phyloP scores from a whole-genome alignment of 2,329 filamentous ascomycete species.

The Penicillium sp. region DNA sequence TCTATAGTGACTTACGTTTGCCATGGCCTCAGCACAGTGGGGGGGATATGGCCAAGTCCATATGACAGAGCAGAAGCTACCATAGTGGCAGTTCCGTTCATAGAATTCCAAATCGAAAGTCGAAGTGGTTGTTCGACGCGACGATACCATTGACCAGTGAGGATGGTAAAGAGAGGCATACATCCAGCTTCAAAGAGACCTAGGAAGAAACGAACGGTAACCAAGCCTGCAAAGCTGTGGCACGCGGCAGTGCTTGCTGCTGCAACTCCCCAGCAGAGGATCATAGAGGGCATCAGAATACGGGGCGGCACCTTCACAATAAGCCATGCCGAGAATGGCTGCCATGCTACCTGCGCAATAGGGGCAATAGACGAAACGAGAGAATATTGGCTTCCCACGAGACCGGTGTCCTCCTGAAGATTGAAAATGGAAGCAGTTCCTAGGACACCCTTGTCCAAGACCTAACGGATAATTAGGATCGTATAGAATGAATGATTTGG shows the following conservation, averaged over 20 bases:
- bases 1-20: background rate
- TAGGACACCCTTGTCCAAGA: background rate
- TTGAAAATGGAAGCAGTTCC: background rate
- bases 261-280: background rate
- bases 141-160: background rate
- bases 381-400: background rate
- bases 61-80: background rate
- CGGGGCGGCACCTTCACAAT: background rate
- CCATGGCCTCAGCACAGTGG: background rate
- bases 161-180: background rate
- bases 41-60: background rate
- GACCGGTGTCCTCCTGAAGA: background rate
- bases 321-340: background rate
- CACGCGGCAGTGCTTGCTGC: background rate
- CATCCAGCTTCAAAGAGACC: background rate
- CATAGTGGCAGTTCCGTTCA: background rate
- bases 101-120: background rate
- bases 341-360: background rate
- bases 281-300: conserved; percentile 1
- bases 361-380: background rate
- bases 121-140: background rate
- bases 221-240: background rate
- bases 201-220: background rate
- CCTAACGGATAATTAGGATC: background rate
- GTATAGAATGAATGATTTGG: background rate